Percentiles rank a stretch among this genome's conserved stretches.
These are phyloP conservation scores for Daedaleopsis sinensis DNA, from an alignment of 768 basidiomycete species.

Conservation along the genomic window DNA sequence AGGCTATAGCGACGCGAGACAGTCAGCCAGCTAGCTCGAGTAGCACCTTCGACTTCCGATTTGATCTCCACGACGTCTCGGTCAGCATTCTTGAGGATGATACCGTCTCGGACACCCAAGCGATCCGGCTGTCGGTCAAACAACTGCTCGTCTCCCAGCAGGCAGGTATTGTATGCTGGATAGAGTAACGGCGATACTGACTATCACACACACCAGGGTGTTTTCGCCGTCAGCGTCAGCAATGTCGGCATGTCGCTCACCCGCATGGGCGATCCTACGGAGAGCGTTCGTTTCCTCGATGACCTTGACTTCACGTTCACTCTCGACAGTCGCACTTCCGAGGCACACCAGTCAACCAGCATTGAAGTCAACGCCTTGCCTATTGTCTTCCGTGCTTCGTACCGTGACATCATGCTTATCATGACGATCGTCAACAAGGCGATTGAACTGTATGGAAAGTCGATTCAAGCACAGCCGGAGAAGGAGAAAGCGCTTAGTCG, in stretches of 20 bases:
- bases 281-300: slow-evolving; percentile 91
- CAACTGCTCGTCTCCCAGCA: slow-evolving; percentile 91
- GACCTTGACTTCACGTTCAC: slow-evolving; percentile 88
- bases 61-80: slow-evolving; percentile 90
- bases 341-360: slow-evolving; percentile 70
- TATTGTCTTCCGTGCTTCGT: slow-evolving; percentile 92
- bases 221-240: slow-evolving; percentile 77
- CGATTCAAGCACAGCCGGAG: slow-evolving; percentile 30
- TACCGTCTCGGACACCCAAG: slow-evolving; percentile 73
- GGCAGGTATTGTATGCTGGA: slow-evolving; percentile 43
- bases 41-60: slow-evolving; percentile 60
- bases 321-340: slow-evolving; percentile 80
- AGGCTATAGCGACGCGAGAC: slow-evolving; percentile 1
- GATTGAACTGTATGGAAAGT: slow-evolving; percentile 67
- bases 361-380: slow-evolving; percentile 84
- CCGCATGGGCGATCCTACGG: slow-evolving; percentile 80
- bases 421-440: slow-evolving; percentile 86
- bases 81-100: slow-evolving; percentile 90
- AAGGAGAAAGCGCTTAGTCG: not conserved
- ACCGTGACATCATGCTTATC: slow-evolving; percentile 91
- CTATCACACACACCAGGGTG: slow-evolving; percentile 50
- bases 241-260: slow-evolving; percentile 93
- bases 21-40: not conserved
- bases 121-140: slow-evolving; percentile 82
- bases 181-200: not conserved